Evolutionary conservation across 306 rosid species (phyloP).

Genomic region (Prunus armeniaca): DNA sequence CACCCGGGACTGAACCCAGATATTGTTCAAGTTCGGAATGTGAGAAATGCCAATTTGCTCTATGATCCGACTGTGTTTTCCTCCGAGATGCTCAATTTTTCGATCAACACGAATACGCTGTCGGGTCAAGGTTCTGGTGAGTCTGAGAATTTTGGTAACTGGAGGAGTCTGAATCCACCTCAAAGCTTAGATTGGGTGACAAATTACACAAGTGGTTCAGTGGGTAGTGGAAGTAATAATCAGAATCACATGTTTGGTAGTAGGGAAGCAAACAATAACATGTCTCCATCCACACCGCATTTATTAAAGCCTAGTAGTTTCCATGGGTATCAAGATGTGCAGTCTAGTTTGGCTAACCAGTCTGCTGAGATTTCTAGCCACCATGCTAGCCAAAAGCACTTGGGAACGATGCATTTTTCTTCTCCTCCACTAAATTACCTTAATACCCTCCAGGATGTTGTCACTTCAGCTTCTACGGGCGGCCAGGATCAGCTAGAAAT

Average conservation of each 20-base stretch:
- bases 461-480: constrained; percentile 40
- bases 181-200: constrained; percentile 54
- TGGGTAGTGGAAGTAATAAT: too few species aligned
- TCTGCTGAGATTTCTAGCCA: constrained; percentile 14
- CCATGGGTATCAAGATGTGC: constrained; percentile 22
- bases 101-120: constrained; percentile 23
- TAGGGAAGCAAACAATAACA: neutral
- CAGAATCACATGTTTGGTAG: too few species aligned
- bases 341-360: constrained; percentile 4
- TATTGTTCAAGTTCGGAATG: constrained; percentile 51
- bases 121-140: constrained; percentile 28
- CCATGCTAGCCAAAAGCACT: constrained; percentile 31
- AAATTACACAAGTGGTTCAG: constrained; percentile 28
- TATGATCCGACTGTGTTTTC: constrained; percentile 43
- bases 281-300: constrained; percentile 22
- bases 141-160: constrained; percentile 19
- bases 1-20: constrained; percentile 39
- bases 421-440: constrained; percentile 31
- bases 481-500: constrained; percentile 33
- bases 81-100: constrained; percentile 44
- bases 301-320: constrained; percentile 21
- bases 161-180: constrained; percentile 32
- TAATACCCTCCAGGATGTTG: constrained; percentile 50
- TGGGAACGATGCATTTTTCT: constrained; percentile 33
- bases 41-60: constrained; percentile 51